Percentiles rank a stretch among this genome's conserved stretches.
Evolutionary conservation across 768 basidiomycete genomes (phyloP).

Genomic region (Arthromyces matolae): DNA sequence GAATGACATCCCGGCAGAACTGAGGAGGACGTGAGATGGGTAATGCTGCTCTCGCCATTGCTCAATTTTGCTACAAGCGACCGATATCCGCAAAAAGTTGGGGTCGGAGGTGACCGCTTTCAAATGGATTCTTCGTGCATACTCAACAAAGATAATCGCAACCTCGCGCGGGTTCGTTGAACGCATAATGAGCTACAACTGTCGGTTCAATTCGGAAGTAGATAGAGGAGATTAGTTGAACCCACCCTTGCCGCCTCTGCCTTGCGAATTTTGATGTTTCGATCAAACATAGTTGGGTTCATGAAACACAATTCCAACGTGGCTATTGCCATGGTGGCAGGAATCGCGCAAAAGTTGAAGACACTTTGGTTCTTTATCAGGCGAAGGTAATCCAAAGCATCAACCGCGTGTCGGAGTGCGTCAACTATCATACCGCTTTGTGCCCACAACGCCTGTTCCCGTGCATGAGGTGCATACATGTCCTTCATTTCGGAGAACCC

Average conservation of each 20-base stretch:
- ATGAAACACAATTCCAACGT: constrained; percentile 91
- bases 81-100: constrained; percentile 75
- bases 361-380: constrained; percentile 87
- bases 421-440: constrained; percentile 89
- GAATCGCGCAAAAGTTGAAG: constrained; percentile 95
- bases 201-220: not conserved
- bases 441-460: constrained; percentile 70
- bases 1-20: constrained; percentile 27
- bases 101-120: constrained; percentile 81
- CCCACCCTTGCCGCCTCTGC: constrained; percentile 81
- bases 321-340: constrained; percentile 93
- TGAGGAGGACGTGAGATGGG: constrained; percentile 76
- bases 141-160: constrained; percentile 80
- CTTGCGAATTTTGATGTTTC: constrained; percentile 93
- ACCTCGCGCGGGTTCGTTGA: constrained; percentile 93
- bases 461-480: constrained; percentile 52
- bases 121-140: constrained; percentile 77
- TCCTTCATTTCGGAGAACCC: constrained; percentile 73
- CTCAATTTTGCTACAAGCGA: constrained; percentile 91
- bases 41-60: constrained; percentile 92
- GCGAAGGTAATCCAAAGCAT: constrained; percentile 86
- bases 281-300: constrained; percentile 82
- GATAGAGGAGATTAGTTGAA: not conserved
- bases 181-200: constrained; percentile 76
- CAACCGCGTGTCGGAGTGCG: constrained; percentile 77